A percentile compares a stretch with the other conserved stretches of the same genome.
These are phyloP conservation scores for Secale cereale DNA, from an alignment of 176 grass and related monocot species.

Conservation along the genomic window DNA sequence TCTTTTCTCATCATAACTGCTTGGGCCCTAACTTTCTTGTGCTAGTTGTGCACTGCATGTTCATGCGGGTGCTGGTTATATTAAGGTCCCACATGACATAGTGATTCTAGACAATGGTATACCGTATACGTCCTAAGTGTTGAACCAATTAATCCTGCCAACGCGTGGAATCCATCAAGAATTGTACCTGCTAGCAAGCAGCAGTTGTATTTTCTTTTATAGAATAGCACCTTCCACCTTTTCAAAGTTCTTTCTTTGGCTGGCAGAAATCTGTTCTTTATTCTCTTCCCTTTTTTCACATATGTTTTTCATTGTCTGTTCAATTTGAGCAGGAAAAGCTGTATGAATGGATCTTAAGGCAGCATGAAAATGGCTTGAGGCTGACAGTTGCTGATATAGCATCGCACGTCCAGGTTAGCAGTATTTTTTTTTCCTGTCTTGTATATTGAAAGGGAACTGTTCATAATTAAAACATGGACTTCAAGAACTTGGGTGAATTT, in stretches of 20 bases:
- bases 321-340: slow-evolving; percentile 58
- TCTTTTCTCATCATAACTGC: not conserved
- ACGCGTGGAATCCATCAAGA: not conserved
- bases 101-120: not conserved
- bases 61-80: not conserved
- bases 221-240: not conserved
- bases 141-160: not conserved
- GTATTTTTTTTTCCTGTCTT: not conserved
- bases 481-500: not conserved
- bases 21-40: not conserved
- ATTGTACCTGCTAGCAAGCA: not conserved
- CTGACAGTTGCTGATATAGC: slow-evolving; percentile 52
- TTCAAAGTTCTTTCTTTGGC: not conserved
- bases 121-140: not conserved
- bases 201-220: not conserved
- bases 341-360: slow-evolving; percentile 62
- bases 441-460: not conserved
- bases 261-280: not conserved
- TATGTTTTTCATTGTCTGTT: not conserved
- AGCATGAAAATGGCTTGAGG: slow-evolving; percentile 57
- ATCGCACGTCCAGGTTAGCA: slow-evolving; percentile 52
- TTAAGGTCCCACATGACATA: not conserved
- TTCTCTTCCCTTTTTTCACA: not conserved
- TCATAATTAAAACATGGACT: not conserved
- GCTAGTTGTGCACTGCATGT: not conserved